Percentiles rank a stretch among this genome's conserved stretches.
These are phyloP conservation scores for Macadamia integrifolia DNA, from an alignment of 164 flowering plant genomes.

Conservation along the genomic window DNA sequence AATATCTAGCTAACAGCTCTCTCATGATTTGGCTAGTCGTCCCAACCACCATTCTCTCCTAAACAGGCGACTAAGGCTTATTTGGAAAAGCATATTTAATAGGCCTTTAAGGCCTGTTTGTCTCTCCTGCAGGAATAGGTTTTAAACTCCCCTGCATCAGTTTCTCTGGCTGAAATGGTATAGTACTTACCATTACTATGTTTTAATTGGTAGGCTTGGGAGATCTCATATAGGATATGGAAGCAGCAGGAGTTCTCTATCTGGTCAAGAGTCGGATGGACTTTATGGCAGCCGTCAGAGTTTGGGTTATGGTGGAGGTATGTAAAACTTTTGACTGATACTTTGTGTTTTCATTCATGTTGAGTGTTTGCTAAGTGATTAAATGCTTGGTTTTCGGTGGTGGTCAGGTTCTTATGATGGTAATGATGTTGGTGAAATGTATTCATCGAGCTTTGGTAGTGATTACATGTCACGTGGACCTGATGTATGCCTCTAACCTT, in stretches of 20 bases:
- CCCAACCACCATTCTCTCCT: too few species aligned
- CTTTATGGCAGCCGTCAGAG: constrained; percentile 73
- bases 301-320: constrained; percentile 72
- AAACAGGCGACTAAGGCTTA: too few species aligned
- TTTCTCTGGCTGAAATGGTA: neutral
- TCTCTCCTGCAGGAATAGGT: too few species aligned
- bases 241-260: constrained; percentile 59
- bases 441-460: constrained; percentile 67
- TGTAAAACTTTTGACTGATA: neutral
- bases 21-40: too few species aligned
- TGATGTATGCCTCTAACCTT: constrained; percentile 48
- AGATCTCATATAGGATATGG: constrained; percentile 66
- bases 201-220: constrained; percentile 47
- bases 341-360: neutral
- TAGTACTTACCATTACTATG: neutral
- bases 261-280: constrained; percentile 72
- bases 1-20: too few species aligned
- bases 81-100: too few species aligned
- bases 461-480: constrained; percentile 74
- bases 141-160: too few species aligned
- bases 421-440: constrained; percentile 70
- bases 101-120: too few species aligned
- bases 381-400: constrained; percentile 1
- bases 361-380: too few species aligned
- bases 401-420: constrained; percentile 76